Conservation (phyloP, 352 stramenopile species). For the Phytophthora tentaculata region DNA sequence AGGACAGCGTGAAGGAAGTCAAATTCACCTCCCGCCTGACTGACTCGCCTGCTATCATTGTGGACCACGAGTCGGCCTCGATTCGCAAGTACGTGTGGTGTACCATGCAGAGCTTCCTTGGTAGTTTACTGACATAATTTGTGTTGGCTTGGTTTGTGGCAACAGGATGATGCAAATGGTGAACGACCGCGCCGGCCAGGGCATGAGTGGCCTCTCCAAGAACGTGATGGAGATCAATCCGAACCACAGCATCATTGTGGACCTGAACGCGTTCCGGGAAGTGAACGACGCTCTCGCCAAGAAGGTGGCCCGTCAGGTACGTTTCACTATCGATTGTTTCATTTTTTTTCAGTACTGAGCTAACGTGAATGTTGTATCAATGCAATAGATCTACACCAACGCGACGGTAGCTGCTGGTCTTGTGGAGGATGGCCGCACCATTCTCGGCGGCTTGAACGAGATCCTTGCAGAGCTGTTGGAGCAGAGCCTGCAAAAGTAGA, state of each 20-base stretch:
- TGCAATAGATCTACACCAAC: conserved; percentile 98
- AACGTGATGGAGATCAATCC: conserved; percentile 99
- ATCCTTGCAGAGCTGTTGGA: conserved; percentile 90
- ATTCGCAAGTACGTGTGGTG: conserved; percentile 87
- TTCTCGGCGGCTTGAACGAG: conserved; percentile 97
- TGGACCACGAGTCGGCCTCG: conserved; percentile 97
- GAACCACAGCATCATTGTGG: conserved; percentile 96
- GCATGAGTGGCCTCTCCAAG: conserved; percentile 73
- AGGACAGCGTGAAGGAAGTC: conserved; percentile 91
- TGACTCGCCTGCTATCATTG: conserved; percentile 98
- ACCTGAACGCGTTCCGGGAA: conserved; percentile 90
- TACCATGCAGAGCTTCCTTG: background rate
- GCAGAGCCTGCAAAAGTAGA: conserved; percentile 73
- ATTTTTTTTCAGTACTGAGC: background rate
- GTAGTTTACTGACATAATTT: conserved; percentile 5
- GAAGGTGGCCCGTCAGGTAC: conserved; percentile 82
- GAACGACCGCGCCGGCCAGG: conserved; percentile 79
- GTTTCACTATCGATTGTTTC: conserved; percentile 11
- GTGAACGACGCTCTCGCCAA: conserved; percentile 85
- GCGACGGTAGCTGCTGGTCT: conserved; percentile 97
- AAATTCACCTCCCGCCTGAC: conserved; percentile 92
- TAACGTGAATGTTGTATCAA: conserved; percentile 32
- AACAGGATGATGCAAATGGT: conserved; percentile 98
- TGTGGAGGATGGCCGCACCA: conserved; percentile 97
- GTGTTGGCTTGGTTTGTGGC: background rate